Base-by-base conservation (phyloP, 225 moss, liverwort and hornwort species). In the Thuidium tamariscinum region DNA sequence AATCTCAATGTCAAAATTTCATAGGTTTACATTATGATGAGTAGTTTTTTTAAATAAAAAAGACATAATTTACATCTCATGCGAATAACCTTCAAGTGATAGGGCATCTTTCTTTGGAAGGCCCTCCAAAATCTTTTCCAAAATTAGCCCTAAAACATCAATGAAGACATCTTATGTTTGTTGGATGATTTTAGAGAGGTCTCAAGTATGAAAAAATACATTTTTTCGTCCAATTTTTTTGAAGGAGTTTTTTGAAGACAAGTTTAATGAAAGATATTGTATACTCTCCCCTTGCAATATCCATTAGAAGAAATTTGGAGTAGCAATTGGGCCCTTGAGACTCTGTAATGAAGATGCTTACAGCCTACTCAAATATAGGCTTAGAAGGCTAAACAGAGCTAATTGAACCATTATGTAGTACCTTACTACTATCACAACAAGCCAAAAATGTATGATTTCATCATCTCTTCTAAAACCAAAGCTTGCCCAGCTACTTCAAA, bases 121-220 rank as follows among this genome's bases (percentile, higher is more conserved):
- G 4, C 12, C 10, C 7, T 68, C 2, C 3, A 39, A 14, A 68
- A 23, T 12, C 4, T 7, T 23, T 67, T 39, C 13, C 0, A 12
- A 37, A 39, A 1, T 22, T 13, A 22, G 13, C 1, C 7, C 0
- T 39, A 0, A 36, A 21, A 36, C 5, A 1, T 66, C 3, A 36
- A 0, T 11, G 4, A 39, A 1, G 36, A 68, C 0, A 0, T 39
- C 21, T 68, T 39, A 23, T 37, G 2, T 11, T 2, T 3, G 22
- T 36, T 66, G 6, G 4, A 67, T 37, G 21, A 22, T 37, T 37
- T 67, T 2, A 37, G 1, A 4, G 3, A 21, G 0, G 37, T 4
- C 2, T 37, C 10, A 36, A 37, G 7, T 21, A 36, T 5, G 0
- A 4, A 22, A 11, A 21, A 67, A 21, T 20, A 5, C 0, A 9